phyloP scores from a whole-genome alignment of 2,329 filamentous ascomycete species.

The Penicillium sp. region DNA sequence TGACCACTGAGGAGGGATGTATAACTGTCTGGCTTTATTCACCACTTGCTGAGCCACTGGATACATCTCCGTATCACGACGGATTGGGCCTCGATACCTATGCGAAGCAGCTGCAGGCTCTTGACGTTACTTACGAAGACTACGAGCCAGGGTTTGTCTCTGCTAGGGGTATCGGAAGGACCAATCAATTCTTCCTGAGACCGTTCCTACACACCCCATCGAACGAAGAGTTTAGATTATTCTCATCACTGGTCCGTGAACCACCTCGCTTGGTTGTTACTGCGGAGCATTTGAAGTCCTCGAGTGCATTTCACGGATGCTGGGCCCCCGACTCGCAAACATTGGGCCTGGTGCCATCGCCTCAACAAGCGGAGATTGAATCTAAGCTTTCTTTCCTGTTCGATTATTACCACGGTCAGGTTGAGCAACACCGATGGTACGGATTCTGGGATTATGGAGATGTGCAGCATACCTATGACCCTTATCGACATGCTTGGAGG shows the following conservation, averaged over 20 bases:
- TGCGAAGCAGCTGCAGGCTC: conserved; percentile 59
- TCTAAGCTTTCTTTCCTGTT: conserved; percentile 58
- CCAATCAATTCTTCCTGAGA: conserved; percentile 58
- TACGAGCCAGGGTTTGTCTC: conserved; percentile 59
- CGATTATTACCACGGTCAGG: conserved; percentile 57
- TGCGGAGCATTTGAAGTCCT: conserved; percentile 53
- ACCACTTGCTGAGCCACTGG: conserved; percentile 57
- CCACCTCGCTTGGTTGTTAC: conserved; percentile 56
- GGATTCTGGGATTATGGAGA: conserved; percentile 66
- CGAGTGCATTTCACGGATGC: conserved; percentile 57
- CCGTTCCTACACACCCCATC: conserved; percentile 57
- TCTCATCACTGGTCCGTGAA: conserved; percentile 51
- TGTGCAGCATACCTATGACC: conserved; percentile 64
- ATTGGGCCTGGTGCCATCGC: conserved; percentile 17
- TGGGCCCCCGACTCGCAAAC: conserved; percentile 49
- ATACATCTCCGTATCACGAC: conserved; percentile 61
- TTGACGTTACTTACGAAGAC: conserved; percentile 66
- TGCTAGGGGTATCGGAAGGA: conserved; percentile 60
- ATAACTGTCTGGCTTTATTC: conserved; percentile 64
- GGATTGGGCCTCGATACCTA: conserved; percentile 59
- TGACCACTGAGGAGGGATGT: conserved; percentile 51
- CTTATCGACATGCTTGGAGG: conserved; percentile 60
- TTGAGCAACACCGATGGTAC: conserved; percentile 62
- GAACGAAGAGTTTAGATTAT: conserved; percentile 46
- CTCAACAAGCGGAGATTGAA: conserved; percentile 48